phyloP scores from a whole-genome alignment of 169 alveolate genomes.

The Amoebophrya sp. region DNA sequence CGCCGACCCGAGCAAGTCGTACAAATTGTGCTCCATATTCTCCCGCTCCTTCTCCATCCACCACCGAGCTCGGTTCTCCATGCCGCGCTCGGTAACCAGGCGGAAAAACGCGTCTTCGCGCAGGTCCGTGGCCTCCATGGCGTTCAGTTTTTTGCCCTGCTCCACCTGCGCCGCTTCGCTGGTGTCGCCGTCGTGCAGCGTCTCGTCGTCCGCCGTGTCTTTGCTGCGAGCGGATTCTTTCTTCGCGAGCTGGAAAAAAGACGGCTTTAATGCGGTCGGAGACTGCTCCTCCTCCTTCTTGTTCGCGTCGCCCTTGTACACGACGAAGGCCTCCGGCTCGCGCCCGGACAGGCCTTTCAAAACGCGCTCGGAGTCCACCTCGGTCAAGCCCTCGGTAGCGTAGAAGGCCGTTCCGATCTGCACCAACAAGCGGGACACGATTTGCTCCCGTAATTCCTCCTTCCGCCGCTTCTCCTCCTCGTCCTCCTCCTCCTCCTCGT shows the following conservation, averaged over 20 bases:
- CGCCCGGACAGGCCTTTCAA: not conserved
- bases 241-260: not conserved
- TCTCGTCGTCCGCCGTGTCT: too few relatives aligned
- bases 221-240: not conserved
- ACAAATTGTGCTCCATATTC: not conserved
- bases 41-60: not conserved
- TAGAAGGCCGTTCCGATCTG: not conserved
- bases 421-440: not conserved
- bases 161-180: not conserved
- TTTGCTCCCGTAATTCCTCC: not conserved
- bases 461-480: not conserved
- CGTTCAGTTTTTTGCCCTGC: not conserved
- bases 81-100: not conserved
- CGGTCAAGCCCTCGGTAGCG: not conserved
- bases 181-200: too few relatives aligned
- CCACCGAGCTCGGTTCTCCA: not conserved
- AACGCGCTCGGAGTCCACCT: constrained; percentile 7
- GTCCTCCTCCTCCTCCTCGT: not conserved
- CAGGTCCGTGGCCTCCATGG: not conserved
- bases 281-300: not conserved
- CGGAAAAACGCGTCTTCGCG: constrained; percentile 18
- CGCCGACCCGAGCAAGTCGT: constrained; percentile 9
- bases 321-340: not conserved
- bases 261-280: not conserved
- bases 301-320: too few relatives aligned